Percentiles rank a stretch among this genome's conserved stretches.
Conservation (phyloP, 306 rosid species). For the Gastrolobium bilobum region DNA sequence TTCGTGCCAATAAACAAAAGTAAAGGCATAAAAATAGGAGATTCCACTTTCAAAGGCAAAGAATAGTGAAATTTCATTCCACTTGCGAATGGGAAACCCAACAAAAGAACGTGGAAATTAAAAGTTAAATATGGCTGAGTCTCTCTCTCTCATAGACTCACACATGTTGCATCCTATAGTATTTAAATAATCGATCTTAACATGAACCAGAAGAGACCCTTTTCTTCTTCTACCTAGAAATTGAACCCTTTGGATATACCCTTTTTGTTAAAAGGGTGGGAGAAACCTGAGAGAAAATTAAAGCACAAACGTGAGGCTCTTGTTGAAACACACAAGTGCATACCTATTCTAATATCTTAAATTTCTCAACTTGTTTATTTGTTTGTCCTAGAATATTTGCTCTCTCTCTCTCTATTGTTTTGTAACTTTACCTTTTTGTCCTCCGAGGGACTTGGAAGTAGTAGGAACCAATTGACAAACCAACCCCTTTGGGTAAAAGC, state of each 20-base stretch:
- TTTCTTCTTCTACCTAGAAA: neutral
- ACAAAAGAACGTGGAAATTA: neutral
- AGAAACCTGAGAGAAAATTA: neutral
- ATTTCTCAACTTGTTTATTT: neutral
- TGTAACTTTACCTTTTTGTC: constrained; percentile 33
- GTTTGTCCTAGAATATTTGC: constrained; percentile 8
- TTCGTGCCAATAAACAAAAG: too few species aligned
- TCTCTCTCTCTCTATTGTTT: neutral
- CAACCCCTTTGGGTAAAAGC: constrained; percentile 24
- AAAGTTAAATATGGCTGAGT: neutral
- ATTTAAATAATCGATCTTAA: too few species aligned
- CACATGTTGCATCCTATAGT: too few species aligned
- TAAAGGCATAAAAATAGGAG: too few species aligned
- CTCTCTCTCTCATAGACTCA: neutral
- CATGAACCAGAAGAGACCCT: neutral
- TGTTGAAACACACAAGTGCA: constrained; percentile 46
- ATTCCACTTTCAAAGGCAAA: neutral
- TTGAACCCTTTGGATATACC: constrained; percentile 7
- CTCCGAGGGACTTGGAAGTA: constrained; percentile 30
- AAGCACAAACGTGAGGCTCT: constrained; percentile 54
- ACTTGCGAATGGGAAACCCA: neutral
- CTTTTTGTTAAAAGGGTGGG: neutral
- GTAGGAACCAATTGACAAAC: neutral
- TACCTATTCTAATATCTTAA: neutral
- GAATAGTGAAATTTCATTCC: neutral